phyloP scores from a whole-genome alignment of 2,329 filamentous ascomycete genomes.

The Trichoderma polysporum region DNA sequence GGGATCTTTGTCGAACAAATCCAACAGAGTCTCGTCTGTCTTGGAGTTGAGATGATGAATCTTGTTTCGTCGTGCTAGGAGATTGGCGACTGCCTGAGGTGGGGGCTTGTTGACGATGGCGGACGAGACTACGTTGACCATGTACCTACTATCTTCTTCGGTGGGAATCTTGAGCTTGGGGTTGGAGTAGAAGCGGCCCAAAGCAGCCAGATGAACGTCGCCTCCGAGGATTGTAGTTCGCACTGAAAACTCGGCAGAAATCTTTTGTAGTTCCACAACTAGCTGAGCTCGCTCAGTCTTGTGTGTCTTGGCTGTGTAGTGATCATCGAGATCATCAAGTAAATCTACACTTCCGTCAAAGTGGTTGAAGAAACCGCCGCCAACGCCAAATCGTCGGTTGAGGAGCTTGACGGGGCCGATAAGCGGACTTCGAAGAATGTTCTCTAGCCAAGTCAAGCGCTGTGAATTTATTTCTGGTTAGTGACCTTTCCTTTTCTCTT shows the following conservation, averaged over 20 bases:
- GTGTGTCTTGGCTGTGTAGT: constrained; percentile 90
- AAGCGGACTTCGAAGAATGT: constrained; percentile 80
- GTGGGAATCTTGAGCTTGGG: constrained; percentile 73
- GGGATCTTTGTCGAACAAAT: constrained; percentile 89
- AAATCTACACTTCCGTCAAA: constrained; percentile 94
- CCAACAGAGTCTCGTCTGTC: constrained; percentile 90
- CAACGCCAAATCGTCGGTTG: constrained; percentile 84
- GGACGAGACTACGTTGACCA: constrained; percentile 91
- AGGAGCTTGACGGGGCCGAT: constrained; percentile 87
- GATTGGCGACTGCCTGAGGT: constrained; percentile 81
- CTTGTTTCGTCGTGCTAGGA: constrained; percentile 87
- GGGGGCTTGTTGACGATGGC: constrained; percentile 96
- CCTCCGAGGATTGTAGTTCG: constrained; percentile 90
- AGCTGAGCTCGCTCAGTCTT: constrained; percentile 81
- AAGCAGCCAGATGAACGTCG: constrained; percentile 87
- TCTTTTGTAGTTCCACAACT: constrained; percentile 75
- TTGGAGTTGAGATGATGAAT: constrained; percentile 66
- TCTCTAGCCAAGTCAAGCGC: constrained; percentile 95
- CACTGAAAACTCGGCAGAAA: constrained; percentile 83
- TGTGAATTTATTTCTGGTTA: constrained; percentile 29
- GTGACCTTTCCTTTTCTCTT: no score
- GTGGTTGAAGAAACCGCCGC: constrained; percentile 84
- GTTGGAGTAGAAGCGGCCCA: constrained; percentile 94
- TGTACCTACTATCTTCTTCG: constrained; percentile 86
- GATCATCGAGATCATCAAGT: constrained; percentile 89